These are phyloP conservation scores for Fusarium pseudoanthophilum DNA, from an alignment of 2,329 filamentous ascomycete species.

Conservation along the genomic window DNA sequence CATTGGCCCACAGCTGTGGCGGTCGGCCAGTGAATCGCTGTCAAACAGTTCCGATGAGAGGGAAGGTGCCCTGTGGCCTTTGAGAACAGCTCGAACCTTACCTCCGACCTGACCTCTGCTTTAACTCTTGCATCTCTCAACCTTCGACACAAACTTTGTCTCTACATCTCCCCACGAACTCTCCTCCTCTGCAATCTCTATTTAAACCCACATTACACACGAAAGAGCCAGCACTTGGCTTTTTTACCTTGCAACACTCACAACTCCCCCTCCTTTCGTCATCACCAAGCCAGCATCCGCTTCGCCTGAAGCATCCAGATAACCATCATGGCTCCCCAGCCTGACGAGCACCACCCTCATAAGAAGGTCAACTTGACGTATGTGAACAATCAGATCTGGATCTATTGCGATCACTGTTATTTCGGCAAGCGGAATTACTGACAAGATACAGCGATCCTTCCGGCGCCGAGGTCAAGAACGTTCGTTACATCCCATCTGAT, in stretches of 20 bases:
- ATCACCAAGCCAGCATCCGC: slow-evolving; percentile 40
- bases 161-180: background rate
- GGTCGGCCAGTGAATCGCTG: slow-evolving; percentile 45
- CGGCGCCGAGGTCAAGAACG: slow-evolving; percentile 85
- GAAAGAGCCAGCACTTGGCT: slow-evolving; percentile 35
- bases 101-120: slow-evolving; percentile 27
- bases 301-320: slow-evolving; percentile 44
- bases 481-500: slow-evolving; percentile 58
- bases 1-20: slow-evolving; percentile 49
- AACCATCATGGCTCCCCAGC: slow-evolving; percentile 76
- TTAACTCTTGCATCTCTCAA: slow-evolving; percentile 36
- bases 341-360: slow-evolving; percentile 61
- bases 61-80: slow-evolving; percentile 45
- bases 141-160: slow-evolving; percentile 25
- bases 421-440: slow-evolving; percentile 46
- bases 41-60: slow-evolving; percentile 40
- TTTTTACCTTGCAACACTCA: slow-evolving; percentile 29
- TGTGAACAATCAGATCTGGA: slow-evolving; percentile 47
- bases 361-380: slow-evolving; percentile 89
- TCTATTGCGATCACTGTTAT: background rate
- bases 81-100: slow-evolving; percentile 43
- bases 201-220: slow-evolving; percentile 8
- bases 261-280: slow-evolving; percentile 40
- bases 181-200: slow-evolving; percentile 5
- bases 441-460: slow-evolving; percentile 78